These are phyloP conservation scores for Cladobotryum mycophilum DNA, from an alignment of 2,329 filamentous ascomycete species.

Conservation along the genomic window DNA sequence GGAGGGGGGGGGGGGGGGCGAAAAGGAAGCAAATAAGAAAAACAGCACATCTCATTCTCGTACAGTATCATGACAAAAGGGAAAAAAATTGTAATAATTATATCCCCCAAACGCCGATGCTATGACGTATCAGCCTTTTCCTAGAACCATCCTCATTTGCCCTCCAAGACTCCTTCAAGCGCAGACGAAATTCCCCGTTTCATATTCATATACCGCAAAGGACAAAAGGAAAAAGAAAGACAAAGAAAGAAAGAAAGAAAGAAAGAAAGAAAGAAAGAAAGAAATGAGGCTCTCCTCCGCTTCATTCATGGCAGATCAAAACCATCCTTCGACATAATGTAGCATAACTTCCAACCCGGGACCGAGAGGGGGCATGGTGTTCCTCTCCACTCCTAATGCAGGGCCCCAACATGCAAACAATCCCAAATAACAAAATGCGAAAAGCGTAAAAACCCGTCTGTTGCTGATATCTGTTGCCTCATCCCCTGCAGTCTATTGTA, in stretches of 20 bases:
- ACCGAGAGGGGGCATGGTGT: not conserved
- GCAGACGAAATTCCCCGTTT: not conserved
- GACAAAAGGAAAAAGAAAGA: too few relatives aligned
- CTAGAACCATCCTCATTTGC: slow-evolving; percentile 10
- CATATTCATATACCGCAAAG: not conserved
- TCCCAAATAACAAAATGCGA: too few relatives aligned
- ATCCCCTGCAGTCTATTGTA: not conserved
- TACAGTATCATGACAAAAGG: not conserved
- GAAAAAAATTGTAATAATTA: slow-evolving; percentile 1
- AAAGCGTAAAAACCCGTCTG: not conserved
- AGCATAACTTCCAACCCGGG: too few relatives aligned
- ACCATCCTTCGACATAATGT: not conserved
- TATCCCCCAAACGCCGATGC: slow-evolving; percentile 18
- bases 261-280: too few relatives aligned
- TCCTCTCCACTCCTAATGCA: not conserved
- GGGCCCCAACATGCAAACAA: too few relatives aligned
- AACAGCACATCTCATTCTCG: not conserved
- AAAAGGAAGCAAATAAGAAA: not conserved
- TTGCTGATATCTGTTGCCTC: not conserved
- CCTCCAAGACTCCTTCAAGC: slow-evolving; percentile 6
- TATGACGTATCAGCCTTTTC: slow-evolving; percentile 17
- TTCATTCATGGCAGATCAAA: not conserved
- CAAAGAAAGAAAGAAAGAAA: too few relatives aligned
- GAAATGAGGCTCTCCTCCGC: not conserved
- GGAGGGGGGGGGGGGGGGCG: too few relatives aligned